phyloP scores from a whole-genome alignment of 148 eudicot species.

The Vaccinium macrocarpon region DNA sequence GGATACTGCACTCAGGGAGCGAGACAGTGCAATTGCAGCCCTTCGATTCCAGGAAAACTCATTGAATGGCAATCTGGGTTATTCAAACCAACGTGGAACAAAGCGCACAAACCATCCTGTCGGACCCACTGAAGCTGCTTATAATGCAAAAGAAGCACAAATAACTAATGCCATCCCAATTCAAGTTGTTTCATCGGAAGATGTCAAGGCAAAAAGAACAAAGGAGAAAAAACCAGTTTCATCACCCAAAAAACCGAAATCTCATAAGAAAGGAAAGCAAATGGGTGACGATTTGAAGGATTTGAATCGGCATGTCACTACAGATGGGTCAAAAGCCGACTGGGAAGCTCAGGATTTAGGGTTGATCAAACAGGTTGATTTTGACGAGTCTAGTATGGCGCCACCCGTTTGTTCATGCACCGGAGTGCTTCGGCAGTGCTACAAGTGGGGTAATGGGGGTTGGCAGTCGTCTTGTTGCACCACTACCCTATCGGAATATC shows the following conservation, averaged over 20 bases:
- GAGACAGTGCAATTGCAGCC: slow-evolving; percentile 64
- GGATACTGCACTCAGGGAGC: slow-evolving; percentile 64
- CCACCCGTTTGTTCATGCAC: slow-evolving; percentile 80
- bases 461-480: slow-evolving; percentile 97
- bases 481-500: slow-evolving; percentile 52
- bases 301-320: slow-evolving; percentile 48
- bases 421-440: slow-evolving; percentile 56
- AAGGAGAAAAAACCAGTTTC: slow-evolving; percentile 37
- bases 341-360: slow-evolving; percentile 54
- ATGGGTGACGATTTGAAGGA: slow-evolving; percentile 31
- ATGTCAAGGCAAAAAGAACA: slow-evolving; percentile 28
- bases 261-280: slow-evolving; percentile 32
- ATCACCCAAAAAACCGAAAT: slow-evolving; percentile 20
- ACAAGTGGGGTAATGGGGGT: slow-evolving; percentile 86
- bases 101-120: slow-evolving; percentile 32
- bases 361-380: slow-evolving; percentile 41
- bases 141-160: slow-evolving; percentile 27
- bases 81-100: slow-evolving; percentile 30
- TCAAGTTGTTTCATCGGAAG: slow-evolving; percentile 27
- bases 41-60: slow-evolving; percentile 59
- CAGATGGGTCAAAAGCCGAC: slow-evolving; percentile 52
- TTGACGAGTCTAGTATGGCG: slow-evolving; percentile 60
- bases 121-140: slow-evolving; percentile 18
- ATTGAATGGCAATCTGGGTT: slow-evolving; percentile 33
- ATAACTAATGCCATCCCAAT: slow-evolving; percentile 38